These are phyloP conservation scores for Mayamaea pseudoterrestris DNA, from an alignment of 108 stramenopile species.

Conservation along the genomic window DNA sequence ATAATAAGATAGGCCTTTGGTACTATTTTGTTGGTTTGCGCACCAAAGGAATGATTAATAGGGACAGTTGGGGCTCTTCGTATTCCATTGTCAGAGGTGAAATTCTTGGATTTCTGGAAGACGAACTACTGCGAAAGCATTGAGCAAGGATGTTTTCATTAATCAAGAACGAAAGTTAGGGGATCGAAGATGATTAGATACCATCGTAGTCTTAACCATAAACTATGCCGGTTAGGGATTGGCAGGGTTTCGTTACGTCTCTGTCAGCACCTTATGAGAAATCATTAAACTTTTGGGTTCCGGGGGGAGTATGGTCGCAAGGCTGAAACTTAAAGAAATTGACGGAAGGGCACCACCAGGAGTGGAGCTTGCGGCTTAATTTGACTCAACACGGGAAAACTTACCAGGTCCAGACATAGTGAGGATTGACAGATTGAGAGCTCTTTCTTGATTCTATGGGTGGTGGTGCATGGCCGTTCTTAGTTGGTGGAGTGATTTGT, in stretches of 20 bases:
- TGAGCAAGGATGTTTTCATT: constrained; percentile 98
- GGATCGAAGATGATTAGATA: constrained; percentile 99
- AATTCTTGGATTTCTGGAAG: constrained; percentile 97
- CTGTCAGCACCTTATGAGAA: constrained; percentile 93
- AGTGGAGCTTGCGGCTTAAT: constrained; percentile 71
- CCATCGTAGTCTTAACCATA: constrained; percentile 99
- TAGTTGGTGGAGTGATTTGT: constrained; percentile 94
- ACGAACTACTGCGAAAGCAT: constrained; percentile 99
- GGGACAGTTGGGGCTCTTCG: constrained; percentile 97
- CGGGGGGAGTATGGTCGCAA: constrained; percentile 60
- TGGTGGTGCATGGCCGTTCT: constrained; percentile 73
- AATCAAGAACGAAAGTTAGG: constrained; percentile 99
- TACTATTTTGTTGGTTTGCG: constrained; percentile 99
- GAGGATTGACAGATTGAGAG: constrained; percentile 81
- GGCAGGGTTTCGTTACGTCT: constrained; percentile 73
- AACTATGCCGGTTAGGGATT: constrained; percentile 98
- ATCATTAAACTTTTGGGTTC: constrained; percentile 88
- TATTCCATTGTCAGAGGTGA: constrained; percentile 97
- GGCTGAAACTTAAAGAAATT: constrained; percentile 78
- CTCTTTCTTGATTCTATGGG: constrained; percentile 82
- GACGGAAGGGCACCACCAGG: constrained; percentile 75
- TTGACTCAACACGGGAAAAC: constrained; percentile 80
- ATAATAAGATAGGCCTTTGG: constrained; percentile 93
- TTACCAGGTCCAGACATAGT: constrained; percentile 75
- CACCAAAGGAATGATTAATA: constrained; percentile 94